Evolutionary conservation across 1,139 yeast genomes (phyloP).

Genomic region (Nadsonia starkeyi-henricii): DNA sequence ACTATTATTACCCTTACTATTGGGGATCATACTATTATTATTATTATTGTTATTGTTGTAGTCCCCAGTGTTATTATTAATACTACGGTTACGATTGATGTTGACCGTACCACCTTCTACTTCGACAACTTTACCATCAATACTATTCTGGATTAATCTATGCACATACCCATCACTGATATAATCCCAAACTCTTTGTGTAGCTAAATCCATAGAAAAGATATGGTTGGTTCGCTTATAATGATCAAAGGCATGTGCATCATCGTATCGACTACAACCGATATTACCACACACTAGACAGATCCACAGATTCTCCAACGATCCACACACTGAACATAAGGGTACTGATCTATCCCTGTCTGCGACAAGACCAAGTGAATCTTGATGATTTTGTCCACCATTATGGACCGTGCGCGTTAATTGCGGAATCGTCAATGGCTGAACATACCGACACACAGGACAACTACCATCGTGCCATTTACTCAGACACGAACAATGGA

Average conservation of each 20-base stretch:
- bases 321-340: constrained; percentile 38
- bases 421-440: constrained; percentile 26
- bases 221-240: constrained; percentile 70
- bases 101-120: constrained; percentile 26
- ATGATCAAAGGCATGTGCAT: constrained; percentile 78
- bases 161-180: constrained; percentile 89
- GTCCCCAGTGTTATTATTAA: neutral
- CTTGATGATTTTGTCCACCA: constrained; percentile 5
- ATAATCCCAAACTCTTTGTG: constrained; percentile 93
- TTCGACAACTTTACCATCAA: constrained; percentile 65
- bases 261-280: constrained; percentile 84
- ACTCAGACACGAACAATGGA: constrained; percentile 78
- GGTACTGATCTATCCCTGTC: constrained; percentile 12
- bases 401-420: constrained; percentile 14
- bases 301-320: constrained; percentile 69
- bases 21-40: no score
- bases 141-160: constrained; percentile 64
- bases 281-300: constrained; percentile 80
- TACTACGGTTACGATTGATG: neutral
- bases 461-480: constrained; percentile 89
- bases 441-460: constrained; percentile 66
- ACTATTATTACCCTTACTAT: no score
- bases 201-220: constrained; percentile 75
- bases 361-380: constrained; percentile 12
- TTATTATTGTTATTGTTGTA: no score